Evolutionary conservation across 2,329 filamentous ascomycete species (phyloP).

Genomic region (Phialophora expanda): DNA sequence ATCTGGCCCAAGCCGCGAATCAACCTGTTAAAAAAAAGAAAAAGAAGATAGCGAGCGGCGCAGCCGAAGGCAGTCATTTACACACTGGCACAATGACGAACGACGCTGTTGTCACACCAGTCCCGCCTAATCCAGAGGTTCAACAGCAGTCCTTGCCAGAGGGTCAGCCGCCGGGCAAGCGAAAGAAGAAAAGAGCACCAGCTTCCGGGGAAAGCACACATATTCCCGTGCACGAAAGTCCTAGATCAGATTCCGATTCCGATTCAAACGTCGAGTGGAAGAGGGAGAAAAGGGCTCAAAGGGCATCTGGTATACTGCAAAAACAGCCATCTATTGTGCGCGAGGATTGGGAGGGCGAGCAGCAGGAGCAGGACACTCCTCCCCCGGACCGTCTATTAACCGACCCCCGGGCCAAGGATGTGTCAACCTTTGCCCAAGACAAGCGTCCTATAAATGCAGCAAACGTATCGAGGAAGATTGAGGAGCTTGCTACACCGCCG

Average conservation of each 20-base stretch:
- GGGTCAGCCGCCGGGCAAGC: constrained; percentile 34
- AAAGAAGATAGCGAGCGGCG: constrained; percentile 38
- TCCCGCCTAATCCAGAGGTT: constrained; percentile 41
- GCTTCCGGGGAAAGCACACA: constrained; percentile 25
- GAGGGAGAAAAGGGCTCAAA: constrained; percentile 36
- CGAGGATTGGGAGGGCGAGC: constrained; percentile 51
- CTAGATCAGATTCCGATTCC: constrained; percentile 40
- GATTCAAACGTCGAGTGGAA: constrained; percentile 40
- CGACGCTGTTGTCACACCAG: constrained; percentile 42
- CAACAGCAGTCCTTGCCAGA: constrained; percentile 4
- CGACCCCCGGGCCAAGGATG: background rate
- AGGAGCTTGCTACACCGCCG: constrained; percentile 21
- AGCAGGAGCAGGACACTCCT: constrained; percentile 39
- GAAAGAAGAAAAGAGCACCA: constrained; percentile 37
- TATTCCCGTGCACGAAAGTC: constrained; percentile 26
- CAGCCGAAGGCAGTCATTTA: constrained; percentile 42
- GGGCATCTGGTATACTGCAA: constrained; percentile 41
- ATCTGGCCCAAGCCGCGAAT: constrained; percentile 40
- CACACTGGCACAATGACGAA: constrained; percentile 38
- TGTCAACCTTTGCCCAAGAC: constrained; percentile 7
- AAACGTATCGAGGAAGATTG: constrained; percentile 40
- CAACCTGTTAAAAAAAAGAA: constrained; percentile 43
- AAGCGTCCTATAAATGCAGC: constrained; percentile 34
- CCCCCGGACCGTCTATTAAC: background rate
- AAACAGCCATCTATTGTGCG: constrained; percentile 50